phyloP scores from a whole-genome alignment of 1,139 yeast genomes.

The Kurtzmaniella quercitrusa region DNA sequence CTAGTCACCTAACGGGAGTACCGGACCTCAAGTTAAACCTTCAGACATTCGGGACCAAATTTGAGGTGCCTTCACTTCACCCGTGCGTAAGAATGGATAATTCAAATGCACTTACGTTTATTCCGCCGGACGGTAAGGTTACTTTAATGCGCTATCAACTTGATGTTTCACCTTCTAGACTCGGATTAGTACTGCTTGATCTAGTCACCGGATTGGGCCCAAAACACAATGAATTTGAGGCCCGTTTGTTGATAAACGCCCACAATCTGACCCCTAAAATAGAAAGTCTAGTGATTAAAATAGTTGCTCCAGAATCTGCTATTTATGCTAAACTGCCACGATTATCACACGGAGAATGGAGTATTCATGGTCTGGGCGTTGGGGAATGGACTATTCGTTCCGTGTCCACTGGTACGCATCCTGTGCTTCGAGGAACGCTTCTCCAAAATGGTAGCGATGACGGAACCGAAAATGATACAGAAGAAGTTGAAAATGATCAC shows the following conservation, averaged over 20 bases:
- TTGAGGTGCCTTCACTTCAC: slow-evolving; percentile 53
- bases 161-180: slow-evolving; percentile 34
- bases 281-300: slow-evolving; percentile 52
- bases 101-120: slow-evolving; percentile 52
- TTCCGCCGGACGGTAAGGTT: slow-evolving; percentile 87
- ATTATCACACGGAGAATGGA: slow-evolving; percentile 71
- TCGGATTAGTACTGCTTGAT: slow-evolving; percentile 61
- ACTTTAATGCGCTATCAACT: slow-evolving; percentile 62
- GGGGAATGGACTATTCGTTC: slow-evolving; percentile 73
- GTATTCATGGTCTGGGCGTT: slow-evolving; percentile 45
- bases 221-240: slow-evolving; percentile 69
- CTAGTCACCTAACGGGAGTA: slow-evolving; percentile 67
- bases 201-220: slow-evolving; percentile 60
- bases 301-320: slow-evolving; percentile 27
- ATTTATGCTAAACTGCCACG: slow-evolving; percentile 48
- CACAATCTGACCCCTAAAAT: slow-evolving; percentile 49
- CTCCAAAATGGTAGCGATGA: slow-evolving; percentile 12
- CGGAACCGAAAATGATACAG: not conserved
- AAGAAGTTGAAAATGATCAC: slow-evolving; percentile 1
- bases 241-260: slow-evolving; percentile 53
- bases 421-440: slow-evolving; percentile 60
- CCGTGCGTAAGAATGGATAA: slow-evolving; percentile 47
- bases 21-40: slow-evolving; percentile 66
- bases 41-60: slow-evolving; percentile 40
- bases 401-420: slow-evolving; percentile 62